Evolutionary conservation across 768 basidiomycete species (phyloP).

Genomic region (Podaxis sp.): DNA sequence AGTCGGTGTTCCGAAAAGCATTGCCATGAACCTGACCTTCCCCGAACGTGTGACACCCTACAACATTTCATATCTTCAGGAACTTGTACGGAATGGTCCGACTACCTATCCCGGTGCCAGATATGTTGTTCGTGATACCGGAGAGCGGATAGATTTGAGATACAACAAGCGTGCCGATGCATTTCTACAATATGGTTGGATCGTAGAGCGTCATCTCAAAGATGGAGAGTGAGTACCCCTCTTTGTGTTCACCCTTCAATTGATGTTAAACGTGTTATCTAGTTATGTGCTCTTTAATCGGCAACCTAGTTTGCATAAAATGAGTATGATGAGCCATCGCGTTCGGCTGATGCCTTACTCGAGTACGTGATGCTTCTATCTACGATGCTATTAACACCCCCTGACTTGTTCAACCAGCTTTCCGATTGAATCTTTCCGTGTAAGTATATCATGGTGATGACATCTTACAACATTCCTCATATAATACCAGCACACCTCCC

Average conservation of each 20-base stretch:
- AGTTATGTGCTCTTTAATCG: slow-evolving; percentile 96
- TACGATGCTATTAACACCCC: slow-evolving; percentile 9
- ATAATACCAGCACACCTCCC: slow-evolving; percentile 72
- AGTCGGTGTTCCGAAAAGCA: slow-evolving; percentile 92
- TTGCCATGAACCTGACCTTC: slow-evolving; percentile 97
- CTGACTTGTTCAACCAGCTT: slow-evolving; percentile 51
- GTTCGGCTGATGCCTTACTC: slow-evolving; percentile 98
- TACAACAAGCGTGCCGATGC: slow-evolving; percentile 97
- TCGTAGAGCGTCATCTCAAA: slow-evolving; percentile 95
- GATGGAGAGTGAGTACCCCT: slow-evolving; percentile 86
- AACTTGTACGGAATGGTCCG: slow-evolving; percentile 93
- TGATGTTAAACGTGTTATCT: slow-evolving; percentile 3
- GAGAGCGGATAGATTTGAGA: slow-evolving; percentile 93
- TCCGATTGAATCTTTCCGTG: slow-evolving; percentile 98
- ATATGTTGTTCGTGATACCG: slow-evolving; percentile 96
- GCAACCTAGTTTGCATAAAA: slow-evolving; percentile 97
- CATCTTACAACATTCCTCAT: slow-evolving; percentile 25
- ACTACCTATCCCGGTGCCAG: slow-evolving; percentile 93
- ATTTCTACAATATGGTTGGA: slow-evolving; percentile 96
- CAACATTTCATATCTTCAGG: slow-evolving; percentile 92
- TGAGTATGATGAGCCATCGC: slow-evolving; percentile 99
- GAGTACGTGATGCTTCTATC: slow-evolving; percentile 52
- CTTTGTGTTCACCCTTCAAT: slow-evolving; percentile 3
- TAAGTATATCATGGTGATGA: slow-evolving; percentile 42
- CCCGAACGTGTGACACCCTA: slow-evolving; percentile 98